Evolutionary conservation across 179 eudicot genomes (phyloP), one percentile per base, ranked within the genome.

Genomic region (Gypsophila paniculata): DNA sequence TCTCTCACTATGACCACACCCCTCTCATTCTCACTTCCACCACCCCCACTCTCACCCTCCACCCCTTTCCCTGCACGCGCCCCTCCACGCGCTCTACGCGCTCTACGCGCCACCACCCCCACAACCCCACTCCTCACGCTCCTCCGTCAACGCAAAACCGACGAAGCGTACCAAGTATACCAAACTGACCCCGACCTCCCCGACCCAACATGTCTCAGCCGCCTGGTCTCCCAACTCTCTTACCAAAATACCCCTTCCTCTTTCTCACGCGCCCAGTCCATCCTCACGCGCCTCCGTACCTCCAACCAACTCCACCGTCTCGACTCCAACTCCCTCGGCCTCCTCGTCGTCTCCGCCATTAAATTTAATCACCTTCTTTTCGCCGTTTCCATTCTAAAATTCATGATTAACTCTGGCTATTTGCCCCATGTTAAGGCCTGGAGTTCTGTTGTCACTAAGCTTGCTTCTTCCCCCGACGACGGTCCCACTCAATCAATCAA

Each of bases 371-470:
- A 92, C 66, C 81, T 86, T 22, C 93, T 80, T 18, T 95, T 90
- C 68, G 91, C 97, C 61, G 53, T 83, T 60, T 87, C 95, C 17
- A 32, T 95, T 15, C 75, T 95, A 48, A 90, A 87, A 73, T 95
- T 91, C 52, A 95, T 95, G 99, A 86, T 95, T 0, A 75, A 76
- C 18, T 95, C 96, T 4, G 89, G 88, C 13, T 92, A 91, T 68
- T 80, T 95, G 18, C 99, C 99, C 4, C 97, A 95, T 70, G 91
- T 95, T 60, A 95, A 95, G 83, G 96, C 99, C 0, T 95, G 99
- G 99, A 88, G 93, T 67, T 86, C 97, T 29, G 97, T 90, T 36
- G 88, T 92, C 4, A 88, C 95, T 79, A 79, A 85, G 34, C 90
- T 94, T 23, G 81, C 95, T 21, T 72, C 75, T 6, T 76, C 89